Base-by-base conservation (phyloP, 2,329 filamentous ascomycete genomes). In the Xylariaceae sp. region DNA sequence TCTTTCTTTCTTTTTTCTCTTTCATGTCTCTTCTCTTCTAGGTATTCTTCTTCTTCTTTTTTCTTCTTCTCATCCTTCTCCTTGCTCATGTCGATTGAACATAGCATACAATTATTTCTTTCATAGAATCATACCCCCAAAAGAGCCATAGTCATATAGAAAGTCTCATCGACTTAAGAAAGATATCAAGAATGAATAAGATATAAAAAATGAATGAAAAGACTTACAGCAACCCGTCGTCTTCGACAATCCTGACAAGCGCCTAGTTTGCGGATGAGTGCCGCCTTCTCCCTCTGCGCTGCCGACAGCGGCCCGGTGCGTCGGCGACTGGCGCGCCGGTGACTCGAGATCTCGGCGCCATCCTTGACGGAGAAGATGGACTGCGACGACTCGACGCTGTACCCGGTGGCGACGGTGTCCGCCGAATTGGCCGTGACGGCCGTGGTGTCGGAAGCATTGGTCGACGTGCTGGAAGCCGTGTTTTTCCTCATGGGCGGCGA, bases 251-350 rank as follows among this genome's bases (percentile, higher is more conserved):
- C 81, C 39, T 70, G 67, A 67, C 82, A 85, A 52, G 82, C 82
- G 59, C 82, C 82, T 56, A 85, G 73, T 70, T 84, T 85, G 66
- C 82, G 74, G 62, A 85, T 85, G 59, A 85, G 70, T 51, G 82
- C 82, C 51, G 82, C 82, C 70, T 81, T 81, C 66, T 84, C 81
- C 70, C 82, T 78, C 67, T 84, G 83, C 62, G 81, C 76, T 56
- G 82, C 78, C 37, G 82, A 83, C 63, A 85, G 74, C 62, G 82
- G 82, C 48, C 82, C 82, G 62, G 82, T 85, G 58, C 82, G 80
- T 71, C 82, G 78, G 68, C 82, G 79, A 69, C 80, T 84, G 63
- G 81, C 75, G 67, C 81, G 80, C 66, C 80, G 80, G 69, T 75
- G 77, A 69, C 78, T 77, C 74, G 76, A 77, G 70, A 80, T 73